Conservation (phyloP, 176 grass and related monocot genomes). For the Triticum monococcum region DNA sequence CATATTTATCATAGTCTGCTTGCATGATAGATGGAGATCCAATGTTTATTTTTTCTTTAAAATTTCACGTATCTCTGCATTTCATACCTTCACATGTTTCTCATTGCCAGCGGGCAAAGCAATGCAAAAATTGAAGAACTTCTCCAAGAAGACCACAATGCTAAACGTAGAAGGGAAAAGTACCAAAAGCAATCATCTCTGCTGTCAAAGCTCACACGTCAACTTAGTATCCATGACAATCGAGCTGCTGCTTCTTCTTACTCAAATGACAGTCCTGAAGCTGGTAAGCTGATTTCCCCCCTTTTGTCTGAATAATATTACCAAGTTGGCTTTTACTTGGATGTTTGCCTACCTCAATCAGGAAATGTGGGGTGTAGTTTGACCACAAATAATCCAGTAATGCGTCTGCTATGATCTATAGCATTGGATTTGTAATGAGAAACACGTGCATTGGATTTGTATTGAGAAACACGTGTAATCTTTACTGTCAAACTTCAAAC, state of each 20-base stretch:
- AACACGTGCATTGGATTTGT: background rate
- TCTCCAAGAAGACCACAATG: conserved; percentile 89
- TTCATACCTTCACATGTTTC: conserved; percentile 15
- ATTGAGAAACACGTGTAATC: background rate
- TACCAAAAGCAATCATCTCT: conserved; percentile 89
- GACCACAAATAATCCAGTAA: background rate
- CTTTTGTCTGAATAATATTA: background rate
- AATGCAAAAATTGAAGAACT: conserved; percentile 86
- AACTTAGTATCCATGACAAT: conserved; percentile 89
- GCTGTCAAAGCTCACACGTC: conserved; percentile 89
- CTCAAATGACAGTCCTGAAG: conserved; percentile 49
- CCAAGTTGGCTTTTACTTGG: no score
- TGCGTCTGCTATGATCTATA: background rate
- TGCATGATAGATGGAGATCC: background rate
- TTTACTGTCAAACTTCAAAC: background rate
- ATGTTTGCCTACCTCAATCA: no score
- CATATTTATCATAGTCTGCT: background rate
- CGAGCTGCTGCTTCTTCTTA: conserved; percentile 60
- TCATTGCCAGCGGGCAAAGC: conserved; percentile 66
- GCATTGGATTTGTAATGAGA: background rate
- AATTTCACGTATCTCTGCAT: background rate
- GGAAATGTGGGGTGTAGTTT: background rate
- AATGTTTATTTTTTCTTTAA: background rate
- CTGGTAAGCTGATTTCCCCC: conserved; percentile 40
- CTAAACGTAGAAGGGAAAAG: conserved; percentile 72